A percentile compares a stretch with the other conserved stretches of the same genome.
Conservation (phyloP, 2,329 filamentous ascomycete genomes). For the Trichoderma atroviride region DNA sequence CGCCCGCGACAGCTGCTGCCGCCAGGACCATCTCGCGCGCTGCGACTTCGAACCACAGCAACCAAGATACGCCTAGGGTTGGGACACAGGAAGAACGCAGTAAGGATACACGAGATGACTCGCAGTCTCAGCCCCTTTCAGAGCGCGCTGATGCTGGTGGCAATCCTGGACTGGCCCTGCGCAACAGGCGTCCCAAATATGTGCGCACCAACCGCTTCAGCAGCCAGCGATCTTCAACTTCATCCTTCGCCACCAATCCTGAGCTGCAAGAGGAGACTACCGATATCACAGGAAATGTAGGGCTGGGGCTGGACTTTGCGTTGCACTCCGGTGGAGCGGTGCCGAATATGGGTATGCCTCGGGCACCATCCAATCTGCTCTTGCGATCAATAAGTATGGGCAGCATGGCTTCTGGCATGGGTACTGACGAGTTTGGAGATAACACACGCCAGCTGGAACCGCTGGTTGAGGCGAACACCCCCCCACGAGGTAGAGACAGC, state of each 20-base stretch:
- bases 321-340: constrained; percentile 79
- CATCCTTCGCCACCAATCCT: constrained; percentile 58
- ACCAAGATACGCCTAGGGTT: constrained; percentile 21
- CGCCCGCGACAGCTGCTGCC: constrained; percentile 58
- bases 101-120: constrained; percentile 37
- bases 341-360: constrained; percentile 56
- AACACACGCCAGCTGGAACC: constrained; percentile 51
- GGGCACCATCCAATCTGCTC: constrained; percentile 58
- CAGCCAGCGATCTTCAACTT: constrained; percentile 63
- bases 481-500: constrained; percentile 43
- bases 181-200: constrained; percentile 57
- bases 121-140: constrained; percentile 39
- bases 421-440: constrained; percentile 59
- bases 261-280: constrained; percentile 70
- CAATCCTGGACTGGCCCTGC: constrained; percentile 52
- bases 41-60: constrained; percentile 45
- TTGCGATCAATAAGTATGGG: constrained; percentile 82
- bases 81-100: constrained; percentile 34
- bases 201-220: constrained; percentile 60
- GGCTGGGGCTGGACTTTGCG: constrained; percentile 71
- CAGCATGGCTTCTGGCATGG: constrained; percentile 75
- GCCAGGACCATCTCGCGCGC: constrained; percentile 57
- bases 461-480: constrained; percentile 52
- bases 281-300: constrained; percentile 66
- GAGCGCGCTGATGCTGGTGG: constrained; percentile 48